Evolutionary conservation across 2,329 filamentous ascomycete species (phyloP).

Genomic region (Colletotrichum magnum): DNA sequence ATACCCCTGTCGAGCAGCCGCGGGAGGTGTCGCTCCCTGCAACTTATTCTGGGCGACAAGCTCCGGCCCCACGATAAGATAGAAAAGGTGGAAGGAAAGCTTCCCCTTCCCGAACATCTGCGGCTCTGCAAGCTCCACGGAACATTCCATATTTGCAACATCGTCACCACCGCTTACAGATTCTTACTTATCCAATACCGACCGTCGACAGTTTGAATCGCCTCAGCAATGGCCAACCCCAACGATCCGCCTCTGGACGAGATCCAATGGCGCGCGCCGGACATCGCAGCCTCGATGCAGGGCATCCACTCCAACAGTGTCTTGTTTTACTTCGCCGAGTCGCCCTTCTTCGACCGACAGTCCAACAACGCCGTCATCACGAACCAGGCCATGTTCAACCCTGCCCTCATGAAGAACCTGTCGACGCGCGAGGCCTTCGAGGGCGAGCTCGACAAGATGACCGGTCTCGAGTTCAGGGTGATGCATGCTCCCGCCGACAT

Average conservation of each 20-base stretch:
- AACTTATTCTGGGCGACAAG: conserved; percentile 15
- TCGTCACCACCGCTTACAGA: neutral
- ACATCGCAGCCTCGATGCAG: conserved; percentile 63
- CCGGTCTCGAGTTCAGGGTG: conserved; percentile 76
- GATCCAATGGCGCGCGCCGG: conserved; percentile 75
- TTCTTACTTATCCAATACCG: neutral
- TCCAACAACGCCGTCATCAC: conserved; percentile 77
- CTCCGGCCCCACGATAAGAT: conserved; percentile 31
- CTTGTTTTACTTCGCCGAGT: conserved; percentile 77
- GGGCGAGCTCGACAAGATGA: conserved; percentile 73
- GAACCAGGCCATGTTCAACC: conserved; percentile 74
- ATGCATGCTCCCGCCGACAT: conserved; percentile 76
- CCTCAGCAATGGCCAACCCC: conserved; percentile 56
- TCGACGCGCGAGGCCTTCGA: conserved; percentile 75
- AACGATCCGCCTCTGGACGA: conserved; percentile 73
- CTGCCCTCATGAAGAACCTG: conserved; percentile 69
- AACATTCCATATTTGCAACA: conserved; percentile 8
- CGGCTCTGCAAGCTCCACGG: conserved; percentile 26
- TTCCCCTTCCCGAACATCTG: conserved; percentile 19
- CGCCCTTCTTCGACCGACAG: conserved; percentile 77
- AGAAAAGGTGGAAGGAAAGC: conserved; percentile 33
- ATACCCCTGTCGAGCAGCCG: conserved; percentile 1
- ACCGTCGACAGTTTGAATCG: neutral
- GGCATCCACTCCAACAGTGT: conserved; percentile 76
- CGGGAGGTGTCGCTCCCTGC: conserved; percentile 18